These are phyloP conservation scores for Leccinum uliginosum DNA, from an alignment of 768 basidiomycete species.

Conservation along the genomic window DNA sequence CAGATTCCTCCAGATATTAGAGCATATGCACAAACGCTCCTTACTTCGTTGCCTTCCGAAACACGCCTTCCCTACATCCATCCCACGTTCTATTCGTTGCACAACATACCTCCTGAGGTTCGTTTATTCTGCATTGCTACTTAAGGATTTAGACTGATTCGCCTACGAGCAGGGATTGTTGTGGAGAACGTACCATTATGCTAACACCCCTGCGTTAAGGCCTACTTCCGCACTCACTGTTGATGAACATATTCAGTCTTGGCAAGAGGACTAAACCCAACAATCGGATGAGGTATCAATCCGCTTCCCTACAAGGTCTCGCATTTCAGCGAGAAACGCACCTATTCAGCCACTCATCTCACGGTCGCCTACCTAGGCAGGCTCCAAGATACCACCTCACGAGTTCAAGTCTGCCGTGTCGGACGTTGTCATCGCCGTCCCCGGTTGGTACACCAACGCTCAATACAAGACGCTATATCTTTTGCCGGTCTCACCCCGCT, in stretches of 20 bases:
- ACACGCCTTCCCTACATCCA: conserved; percentile 90
- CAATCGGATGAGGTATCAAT: too few relatives aligned
- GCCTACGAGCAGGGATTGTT: conserved; percentile 77
- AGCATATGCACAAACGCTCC: conserved; percentile 88
- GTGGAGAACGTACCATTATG: conserved; percentile 82
- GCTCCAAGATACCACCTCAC: too few relatives aligned
- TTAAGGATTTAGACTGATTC: conserved; percentile 1
- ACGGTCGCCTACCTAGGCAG: too few relatives aligned
- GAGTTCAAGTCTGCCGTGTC: conserved; percentile 84
- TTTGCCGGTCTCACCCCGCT: conserved; percentile 88
- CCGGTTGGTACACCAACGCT: conserved; percentile 93
- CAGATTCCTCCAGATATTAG: conserved; percentile 96
- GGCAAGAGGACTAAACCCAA: too few relatives aligned
- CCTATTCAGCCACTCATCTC: too few relatives aligned
- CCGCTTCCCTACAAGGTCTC: too few relatives aligned
- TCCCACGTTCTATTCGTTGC: conserved; percentile 91
- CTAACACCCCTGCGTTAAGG: conserved; percentile 84
- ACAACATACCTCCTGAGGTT: conserved; percentile 93
- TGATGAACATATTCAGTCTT: too few relatives aligned
- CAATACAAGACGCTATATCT: conserved; percentile 90
- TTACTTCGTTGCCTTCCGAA: conserved; percentile 90
- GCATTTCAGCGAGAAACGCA: too few relatives aligned
- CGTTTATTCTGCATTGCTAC: conserved; percentile 10
- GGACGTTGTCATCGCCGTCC: conserved; percentile 94
- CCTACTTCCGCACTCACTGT: too few relatives aligned